phyloP scores from a whole-genome alignment of 345 rosid genomes.

The Theobroma cacao region DNA sequence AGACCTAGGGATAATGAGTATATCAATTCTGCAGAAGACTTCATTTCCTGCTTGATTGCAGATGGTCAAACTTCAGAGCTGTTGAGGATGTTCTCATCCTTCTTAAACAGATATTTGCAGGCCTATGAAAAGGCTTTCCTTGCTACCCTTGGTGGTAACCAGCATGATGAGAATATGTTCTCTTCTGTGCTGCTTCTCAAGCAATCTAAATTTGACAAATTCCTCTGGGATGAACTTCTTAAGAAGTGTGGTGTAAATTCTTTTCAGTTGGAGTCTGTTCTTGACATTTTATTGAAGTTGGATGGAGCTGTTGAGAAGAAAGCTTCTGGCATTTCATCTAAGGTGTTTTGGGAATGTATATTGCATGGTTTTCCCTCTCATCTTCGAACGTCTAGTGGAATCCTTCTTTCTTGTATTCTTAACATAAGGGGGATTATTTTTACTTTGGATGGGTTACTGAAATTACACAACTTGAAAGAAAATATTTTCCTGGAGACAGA shows the following conservation, averaged over 20 bases:
- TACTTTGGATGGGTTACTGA: slow-evolving; percentile 57
- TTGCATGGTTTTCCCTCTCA: slow-evolving; percentile 85
- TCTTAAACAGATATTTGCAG: slow-evolving; percentile 53
- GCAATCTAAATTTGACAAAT: slow-evolving; percentile 66
- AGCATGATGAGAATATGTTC: slow-evolving; percentile 36
- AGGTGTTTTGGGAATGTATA: slow-evolving; percentile 76
- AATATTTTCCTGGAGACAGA: slow-evolving; percentile 41
- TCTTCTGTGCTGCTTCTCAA: slow-evolving; percentile 73
- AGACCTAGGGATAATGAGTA: slow-evolving; percentile 44
- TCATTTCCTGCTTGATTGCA: slow-evolving; percentile 52
- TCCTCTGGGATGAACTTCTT: slow-evolving; percentile 58
- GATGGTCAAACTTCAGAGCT: slow-evolving; percentile 46
- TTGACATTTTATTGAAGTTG: slow-evolving; percentile 47
- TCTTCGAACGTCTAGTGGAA: slow-evolving; percentile 55
- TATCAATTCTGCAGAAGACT: slow-evolving; percentile 51
- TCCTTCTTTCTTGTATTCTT: slow-evolving; percentile 70
- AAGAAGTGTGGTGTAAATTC: slow-evolving; percentile 54
- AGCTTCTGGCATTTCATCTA: slow-evolving; percentile 53
- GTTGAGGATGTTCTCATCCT: slow-evolving; percentile 55
- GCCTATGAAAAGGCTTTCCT: slow-evolving; percentile 72
- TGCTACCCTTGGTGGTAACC: slow-evolving; percentile 47
- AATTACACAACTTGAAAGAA: slow-evolving; percentile 39
- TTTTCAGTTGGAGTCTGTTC: slow-evolving; percentile 53
- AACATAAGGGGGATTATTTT: slow-evolving; percentile 62
- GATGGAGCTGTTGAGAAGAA: slow-evolving; percentile 57